Evolutionary conservation across 23 red algal genomes (phyloP), one percentile per base, ranked within the genome.

Genomic region (Gracilaria domingensis): DNA sequence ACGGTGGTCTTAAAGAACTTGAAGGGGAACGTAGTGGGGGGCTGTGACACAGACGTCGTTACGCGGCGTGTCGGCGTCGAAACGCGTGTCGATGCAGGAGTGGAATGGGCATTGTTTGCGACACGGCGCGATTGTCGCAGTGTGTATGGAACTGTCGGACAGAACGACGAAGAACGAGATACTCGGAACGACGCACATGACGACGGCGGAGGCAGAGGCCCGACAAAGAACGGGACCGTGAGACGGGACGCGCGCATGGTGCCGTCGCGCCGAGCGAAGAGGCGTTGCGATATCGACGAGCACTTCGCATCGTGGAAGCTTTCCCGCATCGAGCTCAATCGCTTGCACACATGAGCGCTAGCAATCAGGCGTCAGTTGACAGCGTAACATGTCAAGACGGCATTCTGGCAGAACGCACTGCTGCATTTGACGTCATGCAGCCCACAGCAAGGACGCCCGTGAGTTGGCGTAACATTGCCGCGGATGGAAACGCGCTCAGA

Each of bases 1-100:
- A 90, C 18, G 8, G 73, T 79, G 1, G 59, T 47, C n/a, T 75
- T 75, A 45, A 90, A 70, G 8, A 90, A 25, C 49, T 14, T 64
- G 56, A 90, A 36, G 36, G 51, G 87, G 14, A 81, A 57, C 29
- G 87, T 61, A 0, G 11, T 51, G 4, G 71, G 47, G 5, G 73
- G 67, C 21, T 11, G 40, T 18, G 65, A 40, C 11, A 54, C 24
- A 8, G 84, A 51, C 12, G 67, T 42, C 13, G 84, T 21, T 1
- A 48, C 40, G 23, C 23, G 40, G 4, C 45, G 21, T 11, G 17
- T 26, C 8, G 30, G 7, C 3, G 35, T 2, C 8, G 59, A 30
- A 62, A 29, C 1, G 32, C 28, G 28, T 16, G 0, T 23, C 64
- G 64, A 37, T 18, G 30, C 29, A 18, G 64, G 12, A 34, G 4